Evolutionary conservation across 31 red algal genomes (phyloP), one percentile per base, ranked within the genome.

Genomic region (Asparagopsis taxiformis): DNA sequence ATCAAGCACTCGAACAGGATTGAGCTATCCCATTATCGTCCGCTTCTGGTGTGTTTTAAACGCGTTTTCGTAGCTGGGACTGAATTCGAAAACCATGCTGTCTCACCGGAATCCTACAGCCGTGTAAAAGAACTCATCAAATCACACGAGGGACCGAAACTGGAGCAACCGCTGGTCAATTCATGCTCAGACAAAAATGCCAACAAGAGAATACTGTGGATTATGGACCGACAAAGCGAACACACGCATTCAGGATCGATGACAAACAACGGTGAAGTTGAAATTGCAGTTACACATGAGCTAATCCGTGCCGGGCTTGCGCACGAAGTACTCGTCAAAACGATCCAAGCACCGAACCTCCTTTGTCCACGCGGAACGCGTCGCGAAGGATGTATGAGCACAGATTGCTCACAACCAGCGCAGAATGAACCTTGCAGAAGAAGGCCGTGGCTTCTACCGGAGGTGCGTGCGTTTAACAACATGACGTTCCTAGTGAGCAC

Each of bases 401-500:
- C 16, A 30, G 52, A 72, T 46, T 65, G 41, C 43, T 38, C 24
- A 1, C 32, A 23, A 24, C 8, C 10, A 25, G 52, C 25, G 9
- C 30, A 59, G 28, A 32, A 2, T 59, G 15, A 72, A 41, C 10
- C 30, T 28, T 72, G 79, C 44, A 30, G 53, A 1, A 36, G 48
- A 24, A 51, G 55, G 19, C 41, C 41, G 39, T 17, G 17, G 31
- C 48, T 49, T 72, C 34, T 84, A 22, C 56, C 37, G 11, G 66
- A 84, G 39, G 79, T 53, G 55, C 66, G 33, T 31, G 29, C 58
- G 30, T 85, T 68, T 51, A 85, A 85, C 59, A 75, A 69, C 35
- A 85, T 85, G 81, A 85, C 70, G 3, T 74, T 75, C 19, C 50
- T 85, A 1, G 56, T 85, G 28, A 68, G 70, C 30, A 54, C 62